These are phyloP conservation scores for Globisporangium viniferum DNA, from an alignment of 352 stramenopile genomes.

Conservation along the genomic window DNA sequence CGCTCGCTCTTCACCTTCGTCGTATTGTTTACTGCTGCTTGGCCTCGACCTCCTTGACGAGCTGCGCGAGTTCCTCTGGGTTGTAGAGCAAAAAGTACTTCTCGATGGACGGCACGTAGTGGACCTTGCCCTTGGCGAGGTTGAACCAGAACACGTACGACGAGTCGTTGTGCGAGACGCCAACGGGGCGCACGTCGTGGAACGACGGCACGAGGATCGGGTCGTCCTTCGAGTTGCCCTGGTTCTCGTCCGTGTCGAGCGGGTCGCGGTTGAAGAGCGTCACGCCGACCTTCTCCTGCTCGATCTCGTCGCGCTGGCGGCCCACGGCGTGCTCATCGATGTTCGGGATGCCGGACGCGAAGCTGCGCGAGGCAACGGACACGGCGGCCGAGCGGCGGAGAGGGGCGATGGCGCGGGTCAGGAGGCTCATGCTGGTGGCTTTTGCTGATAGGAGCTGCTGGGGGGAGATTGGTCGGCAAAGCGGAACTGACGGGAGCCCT, in stretches of 20 bases:
- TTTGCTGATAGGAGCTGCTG: neutral
- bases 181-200: constrained; percentile 63
- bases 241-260: constrained; percentile 80
- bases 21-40: constrained; percentile 63
- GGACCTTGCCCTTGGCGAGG: constrained; percentile 82
- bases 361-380: constrained; percentile 38
- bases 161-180: constrained; percentile 87
- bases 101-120: constrained; percentile 83
- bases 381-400: constrained; percentile 39
- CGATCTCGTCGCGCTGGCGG: constrained; percentile 72
- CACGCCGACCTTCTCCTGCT: constrained; percentile 65
- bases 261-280: constrained; percentile 80
- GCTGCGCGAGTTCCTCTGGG: constrained; percentile 75
- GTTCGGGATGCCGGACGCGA: constrained; percentile 68
- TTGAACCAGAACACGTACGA: constrained; percentile 89
- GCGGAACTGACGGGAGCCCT: constrained; percentile 22
- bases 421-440: constrained; percentile 35
- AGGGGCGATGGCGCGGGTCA: constrained; percentile 50
- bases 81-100: constrained; percentile 92
- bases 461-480: constrained; percentile 14
- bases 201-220: constrained; percentile 86
- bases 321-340: constrained; percentile 81
- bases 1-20: neutral
- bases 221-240: constrained; percentile 89
- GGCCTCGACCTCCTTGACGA: constrained; percentile 82